Percentiles rank a stretch among this genome's conserved stretches.
Evolutionary conservation across 2,329 filamentous ascomycete species (phyloP).

Genomic region (Venturia nashicola): DNA sequence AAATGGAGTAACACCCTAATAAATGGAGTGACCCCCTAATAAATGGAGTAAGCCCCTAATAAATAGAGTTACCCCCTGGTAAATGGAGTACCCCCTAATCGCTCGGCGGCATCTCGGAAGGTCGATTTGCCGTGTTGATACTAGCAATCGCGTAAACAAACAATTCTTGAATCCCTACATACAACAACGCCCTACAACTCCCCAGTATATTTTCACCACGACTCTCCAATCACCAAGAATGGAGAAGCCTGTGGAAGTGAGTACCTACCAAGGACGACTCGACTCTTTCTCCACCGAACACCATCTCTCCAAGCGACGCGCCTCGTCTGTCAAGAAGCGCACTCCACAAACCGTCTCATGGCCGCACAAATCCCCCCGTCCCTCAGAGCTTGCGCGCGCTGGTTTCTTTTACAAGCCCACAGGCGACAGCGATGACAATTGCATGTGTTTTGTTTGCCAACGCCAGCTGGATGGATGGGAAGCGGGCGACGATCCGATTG

Average conservation of each 20-base stretch:
- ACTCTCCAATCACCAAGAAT: conserved; percentile 18
- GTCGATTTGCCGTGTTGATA: background rate
- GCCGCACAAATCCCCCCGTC: conserved; percentile 61
- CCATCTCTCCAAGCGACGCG: conserved; percentile 53
- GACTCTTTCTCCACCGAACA: conserved; percentile 63
- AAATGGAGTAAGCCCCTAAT: too few species aligned
- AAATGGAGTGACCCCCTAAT: too few species aligned
- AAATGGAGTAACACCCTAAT: too few species aligned
- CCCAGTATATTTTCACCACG: background rate
- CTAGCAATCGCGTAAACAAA: background rate
- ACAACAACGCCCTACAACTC: background rate
- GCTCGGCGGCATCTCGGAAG: background rate
- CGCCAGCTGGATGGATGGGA: conserved; percentile 89
- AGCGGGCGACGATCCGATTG: conserved; percentile 65
- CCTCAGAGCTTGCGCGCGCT: conserved; percentile 70
- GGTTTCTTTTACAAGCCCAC: conserved; percentile 84
- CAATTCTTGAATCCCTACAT: background rate
- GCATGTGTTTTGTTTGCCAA: conserved; percentile 75
- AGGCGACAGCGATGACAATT: conserved; percentile 69
- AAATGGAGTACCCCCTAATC: background rate
- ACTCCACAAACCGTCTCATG: conserved; percentile 50
- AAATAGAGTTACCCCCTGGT: too few species aligned
- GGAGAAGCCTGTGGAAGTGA: conserved; percentile 33
- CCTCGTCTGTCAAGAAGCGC: conserved; percentile 50
- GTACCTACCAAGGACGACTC: conserved; percentile 63